Evolutionary conservation across 2,329 filamentous ascomycete species (phyloP), one percentile per base, ranked within the genome.

Genomic region (Arthrocladium fulminans): DNA sequence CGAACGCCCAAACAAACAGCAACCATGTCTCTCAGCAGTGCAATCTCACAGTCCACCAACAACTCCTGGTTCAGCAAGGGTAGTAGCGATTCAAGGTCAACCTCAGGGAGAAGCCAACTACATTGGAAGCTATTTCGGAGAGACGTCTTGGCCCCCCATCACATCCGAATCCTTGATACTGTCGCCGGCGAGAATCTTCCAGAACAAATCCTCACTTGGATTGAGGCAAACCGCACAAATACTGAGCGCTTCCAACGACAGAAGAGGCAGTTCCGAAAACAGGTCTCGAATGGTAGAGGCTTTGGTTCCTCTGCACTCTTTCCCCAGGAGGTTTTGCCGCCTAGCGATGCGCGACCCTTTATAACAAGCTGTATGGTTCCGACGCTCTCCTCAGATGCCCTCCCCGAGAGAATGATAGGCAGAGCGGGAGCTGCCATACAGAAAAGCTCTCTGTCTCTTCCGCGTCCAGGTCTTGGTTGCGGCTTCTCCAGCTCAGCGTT

Each of bases 271-370:
- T 59, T 59, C 24, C 51, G 49, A 35, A 48, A 51, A 23, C 55
- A 56, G 32, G 52, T 57, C 10, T 43, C 46, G 13, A 47, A 17
- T 5, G 57, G 55, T 2, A 49, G 52, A 13, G 57, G 55, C 3
- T 57, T 59, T 47, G 57, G 55, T 10, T 51, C 54, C 2, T 55
- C 54, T 15, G 52, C 57, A 6, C 48, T 59, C 4, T 59, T 59
- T 25, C 55, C 57, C 2, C 54, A 53, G 4, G 56, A 57, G 35
- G 40, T 57, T 12, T 38, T 59, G 3, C 57, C 57, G 2, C 30
- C 55, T 2, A 54, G 51, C 15, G 49, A 57, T n/a, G 40, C 51
- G 13, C 50, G 54, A 32, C 30, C 44, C 2, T 38, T 47, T 12
- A 51, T 59, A 23, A 48, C 55, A 15, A 52, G 54, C 3, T 57